Base-by-base conservation (phyloP, 2,329 filamentous ascomycete genomes). In the Triangularia verruculosa region DNA sequence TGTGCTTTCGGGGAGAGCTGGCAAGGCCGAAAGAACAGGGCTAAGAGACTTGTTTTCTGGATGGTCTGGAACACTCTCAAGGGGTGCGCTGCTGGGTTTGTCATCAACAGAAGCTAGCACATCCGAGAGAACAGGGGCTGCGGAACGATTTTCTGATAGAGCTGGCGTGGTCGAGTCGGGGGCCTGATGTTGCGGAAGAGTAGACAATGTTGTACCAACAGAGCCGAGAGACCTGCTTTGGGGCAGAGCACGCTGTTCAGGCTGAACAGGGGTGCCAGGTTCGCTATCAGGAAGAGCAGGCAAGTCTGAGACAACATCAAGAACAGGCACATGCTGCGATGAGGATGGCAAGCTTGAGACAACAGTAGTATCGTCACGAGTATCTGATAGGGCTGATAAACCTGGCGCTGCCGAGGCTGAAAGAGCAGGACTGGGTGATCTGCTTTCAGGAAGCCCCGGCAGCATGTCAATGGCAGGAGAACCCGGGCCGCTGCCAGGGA, bases 321-420 rank as follows among this genome's bases (percentile, higher is more conserved):
- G n/a, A 20, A 47, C n/a, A 47, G n/a, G n/a, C 5, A 17, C n/a
- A 20, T 9, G n/a, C n/a, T 47, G 6, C 2, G 11, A 17, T 9
- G n/a, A n/a, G 11, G 13, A 4, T 34, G 32, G 13, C 32, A 34
- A 34, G 13, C 13, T 13, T 4, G 11, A 34, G 32, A 34, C 15
- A 13, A 12, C 11, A 13, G 32, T 13, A 34, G 32, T 13, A 34
- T 15, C 32, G 15, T 4, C 32, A 34, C 32, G 32, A 34, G 4
- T 34, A 4, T 34, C 32, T 4, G 32, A 4, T 68, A 60, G 17
- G 32, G 9, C n/a, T 13, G 76, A 73, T 59, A 82, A 88, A 88
- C 65, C 61, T 9, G 22, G 20, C 22, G 15, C 68, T 15, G 22
- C 17, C 34, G n/a, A 17, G 30, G 28, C 32, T 24, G 43, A 11